These are phyloP conservation scores for Glycyrrhiza uralensis DNA, from an alignment of 306 rosid species.

Conservation along the genomic window DNA sequence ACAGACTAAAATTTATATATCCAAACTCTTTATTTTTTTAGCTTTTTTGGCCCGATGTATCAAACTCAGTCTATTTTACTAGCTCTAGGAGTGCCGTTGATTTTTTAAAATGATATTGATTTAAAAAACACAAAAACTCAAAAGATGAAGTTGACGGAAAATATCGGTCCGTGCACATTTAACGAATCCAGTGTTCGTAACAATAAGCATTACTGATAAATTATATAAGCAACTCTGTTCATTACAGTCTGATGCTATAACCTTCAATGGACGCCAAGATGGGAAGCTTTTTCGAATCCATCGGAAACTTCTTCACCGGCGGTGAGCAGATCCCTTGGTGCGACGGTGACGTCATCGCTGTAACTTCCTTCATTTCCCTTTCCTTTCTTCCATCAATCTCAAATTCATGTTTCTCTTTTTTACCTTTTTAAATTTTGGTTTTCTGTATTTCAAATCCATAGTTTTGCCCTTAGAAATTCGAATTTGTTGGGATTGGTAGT, in stretches of 20 bases:
- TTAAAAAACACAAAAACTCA: no score
- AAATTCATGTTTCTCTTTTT: neutral
- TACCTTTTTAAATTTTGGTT: neutral
- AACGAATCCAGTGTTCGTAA: no score
- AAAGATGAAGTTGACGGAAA: no score
- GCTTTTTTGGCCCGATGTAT: no score
- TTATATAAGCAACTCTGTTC: no score
- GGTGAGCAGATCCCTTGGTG: constrained; percentile 95
- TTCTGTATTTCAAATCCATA: constrained; percentile 10
- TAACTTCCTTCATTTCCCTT: constrained; percentile 24
- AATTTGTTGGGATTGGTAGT: neutral
- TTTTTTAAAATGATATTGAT: no score
- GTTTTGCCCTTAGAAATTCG: neutral
- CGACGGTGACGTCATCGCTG: constrained; percentile 72
- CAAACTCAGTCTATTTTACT: no score
- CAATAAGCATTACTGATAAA: no score
- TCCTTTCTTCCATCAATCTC: neutral
- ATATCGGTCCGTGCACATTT: no score
- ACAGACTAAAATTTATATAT: no score
- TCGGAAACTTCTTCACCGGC: constrained; percentile 53
- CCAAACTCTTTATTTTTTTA: no score
- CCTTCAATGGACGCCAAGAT: constrained; percentile 53
- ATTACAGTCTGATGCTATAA: neutral
- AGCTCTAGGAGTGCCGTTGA: no score
- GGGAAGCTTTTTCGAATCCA: constrained; percentile 61